phyloP scores from a whole-genome alignment of 495 filamentous ascomycete genomes.

The Delitschia confertaspora region DNA sequence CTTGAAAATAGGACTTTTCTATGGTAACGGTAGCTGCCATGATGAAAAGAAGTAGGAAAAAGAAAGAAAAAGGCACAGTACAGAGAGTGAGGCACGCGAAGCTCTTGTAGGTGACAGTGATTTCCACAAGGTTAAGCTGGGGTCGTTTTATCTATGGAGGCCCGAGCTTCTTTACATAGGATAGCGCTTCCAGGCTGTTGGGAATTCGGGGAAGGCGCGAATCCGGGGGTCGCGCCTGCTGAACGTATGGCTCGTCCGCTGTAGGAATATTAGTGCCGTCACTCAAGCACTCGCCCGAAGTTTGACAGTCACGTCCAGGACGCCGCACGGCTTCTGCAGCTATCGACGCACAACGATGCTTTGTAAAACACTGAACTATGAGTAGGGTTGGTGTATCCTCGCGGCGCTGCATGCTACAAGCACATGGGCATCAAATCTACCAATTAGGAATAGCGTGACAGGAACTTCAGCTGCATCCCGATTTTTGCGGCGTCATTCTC shows the following conservation, averaged over 20 bases:
- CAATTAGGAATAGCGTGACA: no score
- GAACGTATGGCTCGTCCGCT: no score
- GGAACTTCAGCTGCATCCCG: constrained; percentile 1
- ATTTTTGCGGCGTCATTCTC: background rate
- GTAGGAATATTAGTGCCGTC: no score
- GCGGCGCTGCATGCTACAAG: no score
- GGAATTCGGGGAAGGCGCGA: constrained; percentile 12
- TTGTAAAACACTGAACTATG: no score
- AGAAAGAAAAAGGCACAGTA: constrained; percentile 3
- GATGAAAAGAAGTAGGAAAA: constrained; percentile 10
- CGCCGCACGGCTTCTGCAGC: no score
- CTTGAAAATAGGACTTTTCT: constrained; percentile 33
- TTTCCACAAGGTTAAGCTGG: background rate
- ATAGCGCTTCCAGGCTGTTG: background rate
- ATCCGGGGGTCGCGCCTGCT: constrained; percentile 6
- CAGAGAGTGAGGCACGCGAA: constrained; percentile 2
- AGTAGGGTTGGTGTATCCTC: no score
- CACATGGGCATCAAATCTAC: background rate
- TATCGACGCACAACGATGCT: no score
- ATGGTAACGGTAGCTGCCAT: constrained; percentile 35
- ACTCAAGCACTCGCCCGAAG: no score
- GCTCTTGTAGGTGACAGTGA: no score
- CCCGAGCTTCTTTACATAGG: constrained; percentile 7
- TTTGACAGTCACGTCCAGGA: no score
- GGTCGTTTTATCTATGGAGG: constrained; percentile 1